Evolutionary conservation across 768 basidiomycete genomes (phyloP).

Genomic region (Clitopilus hobsonii): DNA sequence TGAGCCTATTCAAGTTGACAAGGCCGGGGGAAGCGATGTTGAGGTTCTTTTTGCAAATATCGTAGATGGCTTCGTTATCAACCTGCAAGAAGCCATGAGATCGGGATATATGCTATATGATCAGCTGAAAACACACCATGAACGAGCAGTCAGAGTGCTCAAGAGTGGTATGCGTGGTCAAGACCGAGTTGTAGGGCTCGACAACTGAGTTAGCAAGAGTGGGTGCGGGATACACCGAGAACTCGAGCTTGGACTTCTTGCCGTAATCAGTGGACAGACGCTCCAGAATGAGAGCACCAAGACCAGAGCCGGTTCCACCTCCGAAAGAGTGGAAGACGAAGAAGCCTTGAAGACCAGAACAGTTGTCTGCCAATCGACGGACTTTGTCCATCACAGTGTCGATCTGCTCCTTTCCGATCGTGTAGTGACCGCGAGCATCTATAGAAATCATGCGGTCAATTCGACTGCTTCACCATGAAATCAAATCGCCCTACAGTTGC

Average conservation of each 20-base stretch:
- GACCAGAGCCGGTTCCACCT: slow-evolving; percentile 97
- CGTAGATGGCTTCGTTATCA: slow-evolving; percentile 93
- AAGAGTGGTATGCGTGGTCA: slow-evolving; percentile 97
- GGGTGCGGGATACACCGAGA: slow-evolving; percentile 94
- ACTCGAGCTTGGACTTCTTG: slow-evolving; percentile 98
- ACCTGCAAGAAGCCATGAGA: slow-evolving; percentile 32
- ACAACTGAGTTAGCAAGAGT: slow-evolving; percentile 93
- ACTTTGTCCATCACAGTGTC: slow-evolving; percentile 95
- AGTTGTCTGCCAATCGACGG: slow-evolving; percentile 93
- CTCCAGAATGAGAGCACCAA: slow-evolving; percentile 94
- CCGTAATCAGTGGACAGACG: slow-evolving; percentile 95
- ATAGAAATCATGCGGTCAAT: slow-evolving; percentile 7
- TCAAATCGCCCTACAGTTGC: slow-evolving; percentile 74
- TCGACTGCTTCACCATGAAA: slow-evolving; percentile 7
- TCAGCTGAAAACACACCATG: slow-evolving; percentile 66
- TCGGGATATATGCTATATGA: slow-evolving; percentile 1
- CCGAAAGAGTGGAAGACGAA: slow-evolving; percentile 99
- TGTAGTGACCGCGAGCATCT: slow-evolving; percentile 99
- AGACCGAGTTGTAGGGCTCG: slow-evolving; percentile 95
- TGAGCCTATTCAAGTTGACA: slow-evolving; percentile 92
- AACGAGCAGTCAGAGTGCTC: slow-evolving; percentile 99
- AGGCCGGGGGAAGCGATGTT: slow-evolving; percentile 83
- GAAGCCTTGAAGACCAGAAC: slow-evolving; percentile 95
- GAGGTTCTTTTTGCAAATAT: slow-evolving; percentile 97
- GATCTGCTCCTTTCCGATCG: slow-evolving; percentile 96